phyloP scores from a whole-genome alignment of 352 stramenopile genomes.

The Globisporangium barbulae region DNA sequence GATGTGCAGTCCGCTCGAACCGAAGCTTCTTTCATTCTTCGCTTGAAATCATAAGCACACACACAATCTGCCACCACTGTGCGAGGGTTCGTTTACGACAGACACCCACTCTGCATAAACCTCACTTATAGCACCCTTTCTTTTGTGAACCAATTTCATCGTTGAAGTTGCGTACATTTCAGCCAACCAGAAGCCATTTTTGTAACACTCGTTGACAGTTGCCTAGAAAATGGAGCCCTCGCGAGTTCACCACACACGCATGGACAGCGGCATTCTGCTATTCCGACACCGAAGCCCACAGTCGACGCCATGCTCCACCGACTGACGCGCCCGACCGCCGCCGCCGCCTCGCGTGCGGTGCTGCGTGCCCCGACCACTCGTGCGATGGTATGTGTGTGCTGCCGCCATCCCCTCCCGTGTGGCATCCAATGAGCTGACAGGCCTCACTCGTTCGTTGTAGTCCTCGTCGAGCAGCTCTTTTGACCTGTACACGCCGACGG shows the following conservation, averaged over 20 bases:
- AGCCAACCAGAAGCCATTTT: conserved; percentile 6
- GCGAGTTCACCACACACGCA: background rate
- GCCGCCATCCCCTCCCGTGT: background rate
- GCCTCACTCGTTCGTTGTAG: background rate
- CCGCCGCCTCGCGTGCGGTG: conserved; percentile 14
- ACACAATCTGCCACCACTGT: too few species aligned
- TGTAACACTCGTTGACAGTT: background rate
- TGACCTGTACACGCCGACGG: conserved; percentile 86
- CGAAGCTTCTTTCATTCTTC: too few species aligned
- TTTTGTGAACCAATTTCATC: background rate
- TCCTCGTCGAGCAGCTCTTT: conserved; percentile 25
- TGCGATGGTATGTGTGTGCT: conserved; percentile 3
- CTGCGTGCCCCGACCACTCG: conserved; percentile 1
- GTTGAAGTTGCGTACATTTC: conserved; percentile 15
- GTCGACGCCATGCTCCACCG: conserved; percentile 11
- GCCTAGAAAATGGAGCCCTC: background rate
- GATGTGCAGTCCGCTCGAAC: too few species aligned
- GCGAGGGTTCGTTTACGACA: too few species aligned
- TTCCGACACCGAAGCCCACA: background rate
- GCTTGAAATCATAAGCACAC: too few species aligned
- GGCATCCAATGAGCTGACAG: background rate
- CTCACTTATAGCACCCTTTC: background rate
- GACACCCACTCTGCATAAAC: too few species aligned
- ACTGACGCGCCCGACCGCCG: conserved; percentile 25
- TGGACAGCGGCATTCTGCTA: background rate